phyloP scores from a whole-genome alignment of 2,329 filamentous ascomycete genomes.

The Aspergillus tanneri region DNA sequence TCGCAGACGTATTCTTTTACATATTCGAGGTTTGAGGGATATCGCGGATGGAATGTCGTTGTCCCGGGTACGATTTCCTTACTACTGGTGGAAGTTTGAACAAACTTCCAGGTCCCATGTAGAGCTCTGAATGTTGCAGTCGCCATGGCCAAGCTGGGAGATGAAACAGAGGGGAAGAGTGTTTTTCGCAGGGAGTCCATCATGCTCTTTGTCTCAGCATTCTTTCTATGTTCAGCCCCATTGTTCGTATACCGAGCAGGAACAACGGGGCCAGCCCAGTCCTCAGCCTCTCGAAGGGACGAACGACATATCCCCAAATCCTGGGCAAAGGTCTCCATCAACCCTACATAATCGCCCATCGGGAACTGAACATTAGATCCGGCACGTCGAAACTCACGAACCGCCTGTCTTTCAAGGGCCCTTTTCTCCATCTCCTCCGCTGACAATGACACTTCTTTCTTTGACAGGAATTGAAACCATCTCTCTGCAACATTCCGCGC shows the following conservation, averaged over 20 bases:
- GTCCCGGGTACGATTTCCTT: constrained; percentile 56
- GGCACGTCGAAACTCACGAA: constrained; percentile 24
- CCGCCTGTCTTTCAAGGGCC: constrained; percentile 23
- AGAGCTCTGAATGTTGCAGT: constrained; percentile 69
- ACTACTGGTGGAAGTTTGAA: constrained; percentile 49
- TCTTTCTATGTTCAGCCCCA: background rate
- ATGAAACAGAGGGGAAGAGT: constrained; percentile 40
- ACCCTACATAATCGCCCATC: constrained; percentile 76
- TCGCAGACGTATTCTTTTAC: constrained; percentile 38
- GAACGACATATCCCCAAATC: constrained; percentile 55
- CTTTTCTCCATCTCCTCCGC: constrained; percentile 23
- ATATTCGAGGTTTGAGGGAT: constrained; percentile 49
- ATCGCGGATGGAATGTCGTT: constrained; percentile 63
- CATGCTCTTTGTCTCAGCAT: constrained; percentile 46
- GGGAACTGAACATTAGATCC: constrained; percentile 64
- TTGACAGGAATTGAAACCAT: constrained; percentile 49
- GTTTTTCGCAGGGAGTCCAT: constrained; percentile 44
- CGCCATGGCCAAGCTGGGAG: constrained; percentile 57
- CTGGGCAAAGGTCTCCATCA: constrained; percentile 69
- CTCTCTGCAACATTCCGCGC: constrained; percentile 64
- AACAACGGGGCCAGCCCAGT: constrained; percentile 46
- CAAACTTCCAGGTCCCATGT: constrained; percentile 66
- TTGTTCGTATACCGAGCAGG: constrained; percentile 57
- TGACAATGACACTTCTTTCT: background rate
- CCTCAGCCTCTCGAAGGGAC: constrained; percentile 37